A percentile compares a stretch with the other conserved stretches of the same genome.
Conservation (phyloP, 345 rosid species). For the Eucalyptus lansdowneana region DNA sequence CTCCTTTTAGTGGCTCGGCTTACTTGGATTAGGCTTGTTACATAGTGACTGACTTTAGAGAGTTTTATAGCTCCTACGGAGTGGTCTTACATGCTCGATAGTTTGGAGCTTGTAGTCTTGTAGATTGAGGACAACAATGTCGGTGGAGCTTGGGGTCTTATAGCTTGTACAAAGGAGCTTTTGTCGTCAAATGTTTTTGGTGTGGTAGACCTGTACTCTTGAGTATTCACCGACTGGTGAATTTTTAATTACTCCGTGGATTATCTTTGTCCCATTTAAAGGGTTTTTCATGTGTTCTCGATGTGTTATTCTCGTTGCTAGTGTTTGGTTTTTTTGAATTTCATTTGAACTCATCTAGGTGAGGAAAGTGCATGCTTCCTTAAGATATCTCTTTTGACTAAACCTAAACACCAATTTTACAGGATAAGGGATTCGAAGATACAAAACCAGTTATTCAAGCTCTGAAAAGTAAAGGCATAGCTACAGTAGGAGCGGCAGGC, state of each 20-base stretch:
- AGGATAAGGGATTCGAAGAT: conserved; percentile 74
- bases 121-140: no score
- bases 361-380: background rate
- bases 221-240: background rate
- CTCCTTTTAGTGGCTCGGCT: background rate
- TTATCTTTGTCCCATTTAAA: background rate
- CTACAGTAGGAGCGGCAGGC: conserved; percentile 32
- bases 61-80: background rate
- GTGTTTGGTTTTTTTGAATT: background rate
- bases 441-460: conserved; percentile 46
- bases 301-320: background rate
- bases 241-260: background rate
- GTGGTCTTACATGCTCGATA: background rate
- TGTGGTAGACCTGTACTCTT: background rate
- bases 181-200: no score
- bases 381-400: background rate
- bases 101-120: no score
- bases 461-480: conserved; percentile 41
- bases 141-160: no score
- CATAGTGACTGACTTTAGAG: background rate
- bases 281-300: background rate
- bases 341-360: background rate
- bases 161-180: no score
- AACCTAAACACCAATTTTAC: background rate
- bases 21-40: background rate